Percentiles rank a stretch among this genome's conserved stretches.
phyloP scores from a whole-genome alignment of 2,329 filamentous ascomycete genomes.

The Blastomyces silverae region DNA sequence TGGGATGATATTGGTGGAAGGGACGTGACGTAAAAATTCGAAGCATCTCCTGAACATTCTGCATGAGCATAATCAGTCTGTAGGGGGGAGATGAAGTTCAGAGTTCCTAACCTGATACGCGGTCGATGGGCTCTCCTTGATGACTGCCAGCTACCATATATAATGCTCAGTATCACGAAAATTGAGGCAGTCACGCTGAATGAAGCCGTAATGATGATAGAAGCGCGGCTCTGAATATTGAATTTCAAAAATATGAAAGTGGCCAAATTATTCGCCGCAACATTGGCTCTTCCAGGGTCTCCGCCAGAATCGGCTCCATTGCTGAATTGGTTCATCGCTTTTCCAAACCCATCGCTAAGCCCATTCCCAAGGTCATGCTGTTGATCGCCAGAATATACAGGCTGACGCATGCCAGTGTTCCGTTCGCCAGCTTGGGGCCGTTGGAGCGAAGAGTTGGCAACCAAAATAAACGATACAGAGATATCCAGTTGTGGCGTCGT shows the following conservation, averaged over 20 bases:
- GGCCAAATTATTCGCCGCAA: conserved; percentile 12
- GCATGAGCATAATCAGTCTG: background rate
- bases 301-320: background rate
- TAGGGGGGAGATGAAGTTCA: background rate
- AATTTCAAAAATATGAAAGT: conserved; percentile 16
- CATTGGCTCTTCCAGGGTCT: background rate
- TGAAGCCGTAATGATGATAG: conserved; percentile 20
- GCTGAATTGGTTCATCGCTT: background rate
- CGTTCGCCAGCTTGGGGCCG: background rate
- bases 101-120: conserved; percentile 14
- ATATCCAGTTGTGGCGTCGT: background rate
- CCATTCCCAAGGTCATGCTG: background rate
- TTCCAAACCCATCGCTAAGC: background rate
- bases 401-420: conserved; percentile 1
- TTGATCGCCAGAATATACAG: background rate
- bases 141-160: conserved; percentile 20
- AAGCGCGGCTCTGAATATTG: conserved; percentile 19
- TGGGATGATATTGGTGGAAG: conserved; percentile 22
- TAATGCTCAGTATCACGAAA: conserved; percentile 17
- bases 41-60: conserved; percentile 14
- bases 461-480: conserved; percentile 7
- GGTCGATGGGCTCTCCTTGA: conserved; percentile 9
- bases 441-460: background rate
- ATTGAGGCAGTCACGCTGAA: conserved; percentile 22
- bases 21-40: conserved; percentile 19